Evolutionary conservation across 176 grass and related monocot species (phyloP), one percentile per base, ranked within the genome.

Genomic region (Melocanna baccifera): DNA sequence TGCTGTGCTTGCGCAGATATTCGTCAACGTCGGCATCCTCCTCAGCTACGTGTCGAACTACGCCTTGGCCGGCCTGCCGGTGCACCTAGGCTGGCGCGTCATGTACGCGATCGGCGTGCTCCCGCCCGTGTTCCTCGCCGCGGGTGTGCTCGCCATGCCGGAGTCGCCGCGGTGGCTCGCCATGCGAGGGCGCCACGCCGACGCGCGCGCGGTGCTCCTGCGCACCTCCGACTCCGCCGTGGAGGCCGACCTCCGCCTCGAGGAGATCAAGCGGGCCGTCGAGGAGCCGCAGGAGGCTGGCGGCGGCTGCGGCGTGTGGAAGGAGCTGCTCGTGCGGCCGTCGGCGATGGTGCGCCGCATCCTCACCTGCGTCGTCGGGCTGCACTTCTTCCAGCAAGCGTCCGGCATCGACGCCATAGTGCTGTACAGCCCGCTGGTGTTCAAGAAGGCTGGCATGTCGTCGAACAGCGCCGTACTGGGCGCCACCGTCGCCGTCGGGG

Each of bases 161-260:
- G 92, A 94, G 69, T 94, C 92, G 2, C 92, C 92, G 1, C 85
- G 90, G 19, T 94, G 92, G 87, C 92, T 94, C 0, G 90, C 78
- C 22, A 83, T 94, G 90, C 83, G 84, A 29, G 90, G 90, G 2
- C 85, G 83, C 50, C n/a, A 84, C 26, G 80, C 9, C 43, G 85
- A 82, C 14, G 91, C 87, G 59, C 83, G 57, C 66, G 74, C 85
- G 15, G 87, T 92, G 40, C 83, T 92, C 5, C 1, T 11, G 42
- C 73, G 57, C 67, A 78, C 85, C 37, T 83, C 84, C 0, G 83
- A 79, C 51, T 55, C 75, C 29, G 0, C 15, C 0, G 84, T 19
- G 7, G 91, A 92, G 40, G 91, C 87, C 52, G 84, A 87, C 20
- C 66, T 61, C 18, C 91, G 85, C 39, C 87, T 92, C 34, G 58